Evolutionary conservation across 352 stramenopile genomes (phyloP).

Genomic region (Blastocystis sp.): DNA sequence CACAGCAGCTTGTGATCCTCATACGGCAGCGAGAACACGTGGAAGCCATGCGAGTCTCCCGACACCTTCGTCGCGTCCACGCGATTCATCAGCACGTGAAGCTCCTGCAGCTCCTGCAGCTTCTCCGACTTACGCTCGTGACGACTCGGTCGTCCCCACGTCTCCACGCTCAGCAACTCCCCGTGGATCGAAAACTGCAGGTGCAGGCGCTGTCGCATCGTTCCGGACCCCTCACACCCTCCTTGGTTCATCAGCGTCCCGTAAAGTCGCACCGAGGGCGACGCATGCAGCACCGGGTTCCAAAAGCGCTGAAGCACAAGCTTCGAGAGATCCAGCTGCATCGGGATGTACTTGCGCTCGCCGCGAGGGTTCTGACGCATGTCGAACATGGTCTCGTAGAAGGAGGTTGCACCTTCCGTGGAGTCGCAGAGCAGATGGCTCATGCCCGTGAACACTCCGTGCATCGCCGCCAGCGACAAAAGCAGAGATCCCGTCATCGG

Average conservation of each 20-base stretch:
- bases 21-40: too few species aligned
- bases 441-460: conserved; percentile 1
- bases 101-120: not conserved
- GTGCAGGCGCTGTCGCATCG: not conserved
- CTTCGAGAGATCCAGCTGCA: not conserved
- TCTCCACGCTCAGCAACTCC: not conserved
- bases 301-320: not conserved
- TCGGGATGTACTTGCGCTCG: not conserved
- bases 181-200: not conserved
- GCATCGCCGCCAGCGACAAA: not conserved
- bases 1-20: too few species aligned
- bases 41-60: not conserved
- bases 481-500: not conserved
- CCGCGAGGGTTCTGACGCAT: not conserved
- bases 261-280: not conserved
- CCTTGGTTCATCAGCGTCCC: not conserved
- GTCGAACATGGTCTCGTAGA: not conserved
- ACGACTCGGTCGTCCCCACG: not conserved
- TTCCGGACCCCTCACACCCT: too few species aligned
- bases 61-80: not conserved
- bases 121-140: not conserved
- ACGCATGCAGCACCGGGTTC: not conserved
- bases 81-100: not conserved
- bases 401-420: not conserved
- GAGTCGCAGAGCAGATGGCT: not conserved